Conservation (phyloP, 225 moss, liverwort and hornwort species). For the Physcomitrellopsis africana region DNA sequence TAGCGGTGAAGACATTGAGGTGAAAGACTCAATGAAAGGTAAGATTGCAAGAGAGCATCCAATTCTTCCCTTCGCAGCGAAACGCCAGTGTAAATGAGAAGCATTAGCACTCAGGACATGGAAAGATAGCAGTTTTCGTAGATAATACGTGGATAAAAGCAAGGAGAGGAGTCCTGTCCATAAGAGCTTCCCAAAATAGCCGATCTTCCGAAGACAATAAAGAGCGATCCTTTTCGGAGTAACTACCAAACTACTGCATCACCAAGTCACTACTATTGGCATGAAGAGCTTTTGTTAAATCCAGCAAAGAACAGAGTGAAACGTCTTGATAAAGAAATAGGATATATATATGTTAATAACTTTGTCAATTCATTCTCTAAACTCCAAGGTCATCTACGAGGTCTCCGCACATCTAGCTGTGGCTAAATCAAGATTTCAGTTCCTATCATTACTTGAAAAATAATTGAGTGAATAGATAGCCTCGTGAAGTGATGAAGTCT, state of each 20-base stretch:
- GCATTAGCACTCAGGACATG: neutral
- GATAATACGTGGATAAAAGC: neutral
- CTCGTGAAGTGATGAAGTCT: slow-evolving; percentile 3
- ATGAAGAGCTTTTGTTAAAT: neutral
- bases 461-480: neutral
- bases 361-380: slow-evolving; percentile 10
- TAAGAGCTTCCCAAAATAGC: neutral
- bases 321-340: slow-evolving; percentile 10
- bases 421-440: slow-evolving; percentile 25
- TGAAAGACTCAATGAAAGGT: neutral
- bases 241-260: neutral
- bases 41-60: neutral
- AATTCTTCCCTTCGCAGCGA: neutral
- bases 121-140: neutral
- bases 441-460: slow-evolving; percentile 19
- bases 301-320: slow-evolving; percentile 12
- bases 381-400: neutral
- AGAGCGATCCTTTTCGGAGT: neutral
- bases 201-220: neutral
- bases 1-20: too few relatives aligned
- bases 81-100: neutral
- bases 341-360: slow-evolving; percentile 12
- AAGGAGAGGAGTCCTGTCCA: neutral
- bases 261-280: neutral
- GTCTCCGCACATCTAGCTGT: slow-evolving; percentile 17